Conservation (phyloP, 1,284 basidiomycete species). For the Rhodotorula mucilaginosa region DNA sequence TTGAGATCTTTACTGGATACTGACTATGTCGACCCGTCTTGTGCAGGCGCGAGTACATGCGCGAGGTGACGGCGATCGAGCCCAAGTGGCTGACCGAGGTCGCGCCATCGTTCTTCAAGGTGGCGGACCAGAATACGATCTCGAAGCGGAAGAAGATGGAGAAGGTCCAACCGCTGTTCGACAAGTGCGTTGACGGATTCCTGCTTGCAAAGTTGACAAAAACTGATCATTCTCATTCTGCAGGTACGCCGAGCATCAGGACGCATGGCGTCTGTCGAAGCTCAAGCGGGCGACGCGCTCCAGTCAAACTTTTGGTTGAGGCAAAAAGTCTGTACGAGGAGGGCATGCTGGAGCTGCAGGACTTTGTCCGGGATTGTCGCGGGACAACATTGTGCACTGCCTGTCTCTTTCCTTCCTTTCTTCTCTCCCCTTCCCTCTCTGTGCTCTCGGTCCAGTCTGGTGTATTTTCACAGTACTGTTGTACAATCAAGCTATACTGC, state of each 20-base stretch:
- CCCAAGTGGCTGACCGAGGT: slow-evolving; percentile 99
- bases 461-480: no score
- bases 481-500: no score
- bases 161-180: slow-evolving; percentile 90
- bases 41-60: slow-evolving; percentile 74
- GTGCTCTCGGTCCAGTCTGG: no score
- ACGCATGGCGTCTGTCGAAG: slow-evolving; percentile 85
- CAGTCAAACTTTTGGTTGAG: slow-evolving; percentile 48
- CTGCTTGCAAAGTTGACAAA: not conserved
- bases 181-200: slow-evolving; percentile 56
- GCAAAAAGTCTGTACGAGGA: no score
- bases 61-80: slow-evolving; percentile 93
- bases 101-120: slow-evolving; percentile 95
- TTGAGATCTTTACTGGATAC: not conserved
- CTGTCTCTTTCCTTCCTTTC: no score
- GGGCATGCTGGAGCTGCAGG: no score
- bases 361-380: no score
- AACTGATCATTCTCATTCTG: slow-evolving; percentile 48
- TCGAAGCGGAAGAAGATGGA: slow-evolving; percentile 95
- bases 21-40: not conserved
- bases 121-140: slow-evolving; percentile 92
- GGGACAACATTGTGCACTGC: no score
- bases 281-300: slow-evolving; percentile 81
- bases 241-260: slow-evolving; percentile 62
- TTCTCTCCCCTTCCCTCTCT: no score